These are phyloP conservation scores for Fusarium paranaense DNA, from an alignment of 2,329 filamentous ascomycete species.

Conservation along the genomic window DNA sequence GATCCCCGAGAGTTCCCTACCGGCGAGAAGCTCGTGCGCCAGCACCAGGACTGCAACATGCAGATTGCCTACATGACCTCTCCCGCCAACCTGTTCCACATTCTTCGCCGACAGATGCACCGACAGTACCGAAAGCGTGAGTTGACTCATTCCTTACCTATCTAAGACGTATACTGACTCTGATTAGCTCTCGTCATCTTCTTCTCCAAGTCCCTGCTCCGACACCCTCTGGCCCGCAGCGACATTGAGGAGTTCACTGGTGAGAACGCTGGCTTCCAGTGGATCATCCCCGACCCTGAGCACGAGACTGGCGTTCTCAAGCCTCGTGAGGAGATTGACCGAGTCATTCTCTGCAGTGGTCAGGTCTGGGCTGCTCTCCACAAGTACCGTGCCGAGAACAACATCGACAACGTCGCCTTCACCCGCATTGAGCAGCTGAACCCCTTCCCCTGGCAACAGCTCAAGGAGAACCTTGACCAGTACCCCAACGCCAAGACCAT, in stretches of 20 bases:
- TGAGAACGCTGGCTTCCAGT: slow-evolving; percentile 88
- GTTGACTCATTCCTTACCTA: slow-evolving; percentile 50
- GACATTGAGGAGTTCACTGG: slow-evolving; percentile 90
- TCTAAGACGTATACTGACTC: slow-evolving; percentile 29
- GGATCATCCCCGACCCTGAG: slow-evolving; percentile 92
- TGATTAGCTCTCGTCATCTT: slow-evolving; percentile 84
- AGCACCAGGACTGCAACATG: slow-evolving; percentile 99
- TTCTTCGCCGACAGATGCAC: slow-evolving; percentile 97
- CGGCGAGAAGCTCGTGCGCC: slow-evolving; percentile 89
- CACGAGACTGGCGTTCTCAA: slow-evolving; percentile 82
- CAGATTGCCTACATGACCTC: slow-evolving; percentile 98
- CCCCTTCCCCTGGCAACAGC: slow-evolving; percentile 98
- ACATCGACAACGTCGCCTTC: slow-evolving; percentile 90
- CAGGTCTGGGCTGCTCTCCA: slow-evolving; percentile 92
- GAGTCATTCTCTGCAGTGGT: slow-evolving; percentile 92
- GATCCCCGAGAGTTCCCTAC: slow-evolving; percentile 93
- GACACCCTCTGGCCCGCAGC: slow-evolving; percentile 92
- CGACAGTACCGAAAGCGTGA: slow-evolving; percentile 98
- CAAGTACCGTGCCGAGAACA: slow-evolving; percentile 90
- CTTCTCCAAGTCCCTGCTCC: slow-evolving; percentile 97
- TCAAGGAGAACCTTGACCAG: slow-evolving; percentile 94
- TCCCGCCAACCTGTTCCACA: slow-evolving; percentile 95
- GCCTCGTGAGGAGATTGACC: slow-evolving; percentile 86
- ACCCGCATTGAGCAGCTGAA: slow-evolving; percentile 97
- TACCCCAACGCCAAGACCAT: slow-evolving; percentile 99